Conservation (phyloP, 371 early-diverging fungal genomes). For the Chytridium lagenaria region DNA sequence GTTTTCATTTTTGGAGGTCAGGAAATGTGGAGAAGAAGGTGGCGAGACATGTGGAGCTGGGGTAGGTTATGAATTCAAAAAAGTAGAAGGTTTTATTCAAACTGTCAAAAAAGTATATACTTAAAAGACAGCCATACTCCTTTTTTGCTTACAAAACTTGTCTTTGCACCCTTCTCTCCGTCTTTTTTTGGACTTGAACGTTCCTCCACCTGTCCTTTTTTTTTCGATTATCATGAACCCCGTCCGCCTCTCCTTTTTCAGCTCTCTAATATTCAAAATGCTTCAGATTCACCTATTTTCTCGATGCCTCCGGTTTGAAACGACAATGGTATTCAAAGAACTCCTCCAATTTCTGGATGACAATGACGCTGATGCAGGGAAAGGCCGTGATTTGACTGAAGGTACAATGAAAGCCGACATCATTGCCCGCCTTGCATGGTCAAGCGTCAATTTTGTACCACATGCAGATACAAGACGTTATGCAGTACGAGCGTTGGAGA, state of each 20-base stretch:
- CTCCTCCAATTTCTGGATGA: not conserved
- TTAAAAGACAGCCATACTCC: too few species aligned
- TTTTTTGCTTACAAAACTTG: too few species aligned
- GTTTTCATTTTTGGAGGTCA: slow-evolving; percentile 9
- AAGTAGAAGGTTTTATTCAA: too few species aligned
- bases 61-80: too few species aligned
- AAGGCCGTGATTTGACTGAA: not conserved
- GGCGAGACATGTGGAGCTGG: not conserved
- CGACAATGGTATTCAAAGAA: not conserved
- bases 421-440: not conserved
- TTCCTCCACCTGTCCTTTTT: too few species aligned
- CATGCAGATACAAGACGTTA: not conserved
- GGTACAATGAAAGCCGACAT: not conserved
- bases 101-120: too few species aligned
- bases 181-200: too few species aligned
- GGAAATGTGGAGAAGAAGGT: not conserved
- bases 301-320: not conserved
- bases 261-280: not conserved
- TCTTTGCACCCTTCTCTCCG: not conserved
- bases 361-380: not conserved
- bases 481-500: not conserved
- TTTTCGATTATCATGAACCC: too few species aligned
- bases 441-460: not conserved
- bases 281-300: not conserved
- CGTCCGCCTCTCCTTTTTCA: too few species aligned